Evolutionary conservation across 495 filamentous ascomycete species (phyloP).

Genomic region (Lophiotrema nucula): DNA sequence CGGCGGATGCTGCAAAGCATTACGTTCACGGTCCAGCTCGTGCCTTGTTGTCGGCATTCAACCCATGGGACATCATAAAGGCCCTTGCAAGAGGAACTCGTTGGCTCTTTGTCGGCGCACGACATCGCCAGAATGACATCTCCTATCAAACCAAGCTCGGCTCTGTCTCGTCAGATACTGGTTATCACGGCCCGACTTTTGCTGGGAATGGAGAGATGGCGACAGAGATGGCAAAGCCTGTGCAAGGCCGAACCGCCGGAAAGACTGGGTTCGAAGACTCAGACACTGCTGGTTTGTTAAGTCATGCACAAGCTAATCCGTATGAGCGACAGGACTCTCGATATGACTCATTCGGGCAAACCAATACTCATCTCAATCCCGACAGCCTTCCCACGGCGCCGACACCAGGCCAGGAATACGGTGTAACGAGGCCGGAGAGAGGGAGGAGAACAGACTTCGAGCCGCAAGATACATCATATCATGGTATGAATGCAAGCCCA

Average conservation of each 20-base stretch:
- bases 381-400: conserved; percentile 23
- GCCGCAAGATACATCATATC: conserved; percentile 15
- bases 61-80: conserved; percentile 81
- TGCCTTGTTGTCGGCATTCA: conserved; percentile 71
- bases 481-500: background rate
- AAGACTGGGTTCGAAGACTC: conserved; percentile 27
- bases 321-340: conserved; percentile 18
- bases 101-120: conserved; percentile 77
- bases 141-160: conserved; percentile 46
- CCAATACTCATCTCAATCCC: conserved; percentile 1
- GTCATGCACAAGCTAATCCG: conserved; percentile 27
- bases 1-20: conserved; percentile 8
- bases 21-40: conserved; percentile 66
- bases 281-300: conserved; percentile 23
- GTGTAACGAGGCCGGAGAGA: conserved; percentile 3
- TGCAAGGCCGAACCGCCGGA: background rate
- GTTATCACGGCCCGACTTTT: conserved; percentile 17
- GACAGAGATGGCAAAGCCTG: background rate
- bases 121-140: conserved; percentile 52
- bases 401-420: conserved; percentile 26
- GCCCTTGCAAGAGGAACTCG: conserved; percentile 71
- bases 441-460: conserved; percentile 3
- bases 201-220: conserved; percentile 18
- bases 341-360: background rate
- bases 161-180: conserved; percentile 3